Base-by-base conservation (phyloP, 2,329 filamentous ascomycete genomes). In the Stachybotrys elegans region DNA sequence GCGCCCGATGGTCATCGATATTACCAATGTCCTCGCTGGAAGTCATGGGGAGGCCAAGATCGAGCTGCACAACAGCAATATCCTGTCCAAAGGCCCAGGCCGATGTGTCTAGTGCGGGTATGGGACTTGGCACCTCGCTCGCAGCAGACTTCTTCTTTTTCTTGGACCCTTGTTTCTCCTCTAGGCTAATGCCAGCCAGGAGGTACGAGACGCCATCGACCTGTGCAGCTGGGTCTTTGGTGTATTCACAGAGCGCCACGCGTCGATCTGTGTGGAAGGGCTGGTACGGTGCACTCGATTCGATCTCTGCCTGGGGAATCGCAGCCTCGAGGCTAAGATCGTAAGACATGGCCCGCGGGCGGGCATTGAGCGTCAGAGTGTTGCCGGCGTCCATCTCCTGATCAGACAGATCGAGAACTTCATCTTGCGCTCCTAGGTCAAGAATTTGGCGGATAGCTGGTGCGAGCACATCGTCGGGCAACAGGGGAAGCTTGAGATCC, bases 281-380 rank as follows among this genome's bases (percentile, higher is more conserved):
- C 57, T 95, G 91, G 56, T 95, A 97, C 3, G 92, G 89, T 5
- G 91, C 87, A 58, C 92, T 96, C 2, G 92, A 95, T 60, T 98
- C 93, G 51, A 95, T 94, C 69, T 96, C 91, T 6, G 88, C 89
- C 51, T 84, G 79, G 1, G 81, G 81, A 45, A 79, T 91, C 60
- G 69, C 86, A 61, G 68, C 87, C 64, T 71, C 85, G 61, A 71
- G 76, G 44, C 65, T 69, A 56, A 62, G 67, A 56, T 67, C 71
- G 53, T 51, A 56, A 40, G 57, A 59, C 51, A 51, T 56, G 54
- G 57, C 61, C 43, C 59, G 56, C 34, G 65, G 55, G 51, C 63
- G 65, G 43, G 62, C 63, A 54, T 69, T 72, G 49, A 72, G 70
- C 44, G 78, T 71, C 57, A 79, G 57, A 1, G 75, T 78, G 50